Evolutionary conservation across 1,139 yeast species (phyloP).

Genomic region (Arxiozyma bovina): DNA sequence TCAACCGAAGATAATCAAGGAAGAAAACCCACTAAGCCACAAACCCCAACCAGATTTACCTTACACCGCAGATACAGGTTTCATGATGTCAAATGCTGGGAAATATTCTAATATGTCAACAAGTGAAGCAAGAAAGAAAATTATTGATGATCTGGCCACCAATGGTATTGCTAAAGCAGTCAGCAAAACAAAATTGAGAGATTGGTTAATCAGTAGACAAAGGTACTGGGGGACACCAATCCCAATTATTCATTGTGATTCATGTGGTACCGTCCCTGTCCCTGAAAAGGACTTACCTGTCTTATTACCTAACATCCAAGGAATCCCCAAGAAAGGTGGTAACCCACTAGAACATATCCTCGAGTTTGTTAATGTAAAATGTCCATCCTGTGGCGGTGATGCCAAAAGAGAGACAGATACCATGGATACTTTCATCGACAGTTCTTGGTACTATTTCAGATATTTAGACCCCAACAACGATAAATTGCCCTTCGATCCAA

Average conservation of each 20-base stretch:
- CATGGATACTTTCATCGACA: slow-evolving; percentile 97
- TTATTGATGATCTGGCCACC: slow-evolving; percentile 29
- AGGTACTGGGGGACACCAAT: slow-evolving; percentile 99
- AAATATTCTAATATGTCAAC: slow-evolving; percentile 43
- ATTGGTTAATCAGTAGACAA: slow-evolving; percentile 92
- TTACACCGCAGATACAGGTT: background rate
- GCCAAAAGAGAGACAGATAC: slow-evolving; percentile 94
- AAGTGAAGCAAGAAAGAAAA: slow-evolving; percentile 43
- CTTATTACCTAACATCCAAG: slow-evolving; percentile 52
- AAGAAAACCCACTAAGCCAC: background rate
- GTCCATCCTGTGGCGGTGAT: slow-evolving; percentile 70
- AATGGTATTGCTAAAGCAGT: slow-evolving; percentile 19
- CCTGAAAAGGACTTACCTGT: slow-evolving; percentile 85
- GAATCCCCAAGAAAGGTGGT: slow-evolving; percentile 52
- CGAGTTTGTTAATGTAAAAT: slow-evolving; percentile 62
- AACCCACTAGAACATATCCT: slow-evolving; percentile 62
- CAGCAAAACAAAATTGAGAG: slow-evolving; percentile 62
- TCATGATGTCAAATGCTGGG: slow-evolving; percentile 33
- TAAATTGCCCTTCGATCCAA: slow-evolving; percentile 41
- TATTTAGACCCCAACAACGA: slow-evolving; percentile 66
- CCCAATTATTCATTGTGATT: slow-evolving; percentile 78
- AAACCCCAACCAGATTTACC: background rate
- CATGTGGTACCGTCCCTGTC: slow-evolving; percentile 85
- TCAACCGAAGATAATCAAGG: slow-evolving; percentile 1
- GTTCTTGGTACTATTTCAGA: slow-evolving; percentile 92